Evolutionary conservation across 805 yeast genomes (phyloP).

Genomic region (Crinitomyces ghanaensis): DNA sequence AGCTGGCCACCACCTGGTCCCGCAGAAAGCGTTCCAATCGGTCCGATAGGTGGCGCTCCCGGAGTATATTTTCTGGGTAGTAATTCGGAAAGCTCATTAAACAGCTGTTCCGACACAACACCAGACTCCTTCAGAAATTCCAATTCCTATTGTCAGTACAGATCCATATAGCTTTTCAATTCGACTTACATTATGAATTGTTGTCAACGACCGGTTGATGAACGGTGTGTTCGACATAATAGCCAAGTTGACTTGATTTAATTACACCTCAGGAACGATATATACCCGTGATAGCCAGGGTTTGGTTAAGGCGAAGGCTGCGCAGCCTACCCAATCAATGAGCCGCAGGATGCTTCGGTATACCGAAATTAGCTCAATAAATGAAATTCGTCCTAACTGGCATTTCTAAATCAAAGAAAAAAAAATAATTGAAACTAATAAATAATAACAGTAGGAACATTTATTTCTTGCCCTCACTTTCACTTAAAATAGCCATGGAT

Average conservation of each 20-base stretch:
- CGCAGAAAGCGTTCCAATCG: constrained; percentile 14
- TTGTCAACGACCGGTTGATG: constrained; percentile 68
- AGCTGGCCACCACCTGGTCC: constrained; percentile 7
- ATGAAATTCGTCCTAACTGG: too few species aligned
- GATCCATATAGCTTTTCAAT: neutral
- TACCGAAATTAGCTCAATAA: too few species aligned
- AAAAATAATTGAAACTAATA: too few species aligned
- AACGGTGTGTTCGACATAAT: constrained; percentile 34
- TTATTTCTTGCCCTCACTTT: too few species aligned
- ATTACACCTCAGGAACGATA: too few species aligned
- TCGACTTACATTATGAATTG: constrained; percentile 41
- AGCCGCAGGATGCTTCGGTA: too few species aligned
- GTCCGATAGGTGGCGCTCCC: constrained; percentile 40
- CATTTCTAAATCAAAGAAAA: too few species aligned
- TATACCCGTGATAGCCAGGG: too few species aligned
- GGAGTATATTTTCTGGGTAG: constrained; percentile 49
- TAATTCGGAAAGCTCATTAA: constrained; percentile 35
- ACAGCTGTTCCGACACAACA: constrained; percentile 51
- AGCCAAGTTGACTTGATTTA: too few species aligned
- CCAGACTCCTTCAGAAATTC: constrained; percentile 68
- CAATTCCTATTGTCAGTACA: constrained; percentile 36
- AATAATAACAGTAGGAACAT: too few species aligned
- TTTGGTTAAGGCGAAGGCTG: too few species aligned
- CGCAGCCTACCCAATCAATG: too few species aligned
- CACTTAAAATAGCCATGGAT: constrained; percentile 2